phyloP scores from a whole-genome alignment of 2,329 filamentous ascomycete genomes.

The Microdochium nivale region DNA sequence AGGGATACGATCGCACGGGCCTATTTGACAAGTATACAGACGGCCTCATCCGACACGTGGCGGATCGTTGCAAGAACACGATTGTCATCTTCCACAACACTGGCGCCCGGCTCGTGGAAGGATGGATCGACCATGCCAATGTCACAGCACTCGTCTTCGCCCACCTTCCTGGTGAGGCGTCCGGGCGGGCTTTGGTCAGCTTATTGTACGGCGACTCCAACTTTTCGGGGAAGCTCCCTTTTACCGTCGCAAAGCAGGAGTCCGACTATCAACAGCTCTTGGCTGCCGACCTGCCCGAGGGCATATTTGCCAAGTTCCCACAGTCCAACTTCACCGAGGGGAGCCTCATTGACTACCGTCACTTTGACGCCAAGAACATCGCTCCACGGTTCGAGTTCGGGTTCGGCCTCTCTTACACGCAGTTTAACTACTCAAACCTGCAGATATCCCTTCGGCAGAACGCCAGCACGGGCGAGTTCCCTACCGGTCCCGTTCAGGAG shows the following conservation, averaged over 20 bases:
- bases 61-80: conserved; percentile 50
- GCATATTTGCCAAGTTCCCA: conserved; percentile 41
- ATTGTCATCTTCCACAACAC: conserved; percentile 59
- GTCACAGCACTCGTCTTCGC: conserved; percentile 56
- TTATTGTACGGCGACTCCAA: conserved; percentile 49
- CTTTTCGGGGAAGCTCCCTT: conserved; percentile 51
- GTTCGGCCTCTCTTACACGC: conserved; percentile 48
- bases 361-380: conserved; percentile 40
- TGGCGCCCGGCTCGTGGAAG: conserved; percentile 50
- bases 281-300: conserved; percentile 30
- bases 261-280: conserved; percentile 44
- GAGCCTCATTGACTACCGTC: conserved; percentile 44
- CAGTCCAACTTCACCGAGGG: conserved; percentile 44
- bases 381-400: conserved; percentile 46
- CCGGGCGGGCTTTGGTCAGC: conserved; percentile 44
- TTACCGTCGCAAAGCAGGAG: conserved; percentile 49
- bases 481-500: conserved; percentile 27
- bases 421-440: conserved; percentile 38
- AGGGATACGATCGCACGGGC: conserved; percentile 56
- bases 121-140: conserved; percentile 54
- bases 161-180: conserved; percentile 57
- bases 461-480: conserved; percentile 22
- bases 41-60: conserved; percentile 45
- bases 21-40: conserved; percentile 61
- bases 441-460: conserved; percentile 19